phyloP scores from a whole-genome alignment of 768 basidiomycete species.

The Agaricus sinodeliciosus region DNA sequence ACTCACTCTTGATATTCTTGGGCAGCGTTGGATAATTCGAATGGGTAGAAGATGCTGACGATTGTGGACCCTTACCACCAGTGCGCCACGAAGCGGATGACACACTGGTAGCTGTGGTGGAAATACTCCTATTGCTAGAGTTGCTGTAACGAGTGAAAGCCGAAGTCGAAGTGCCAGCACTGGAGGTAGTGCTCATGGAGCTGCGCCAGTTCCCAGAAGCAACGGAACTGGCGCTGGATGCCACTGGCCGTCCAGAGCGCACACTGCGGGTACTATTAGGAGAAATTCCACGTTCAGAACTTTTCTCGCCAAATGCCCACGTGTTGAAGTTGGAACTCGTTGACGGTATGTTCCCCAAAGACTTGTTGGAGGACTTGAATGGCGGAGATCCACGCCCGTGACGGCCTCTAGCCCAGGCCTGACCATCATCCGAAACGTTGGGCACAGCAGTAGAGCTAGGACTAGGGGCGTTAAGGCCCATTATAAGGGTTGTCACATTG shows the following conservation, averaged over 20 bases:
- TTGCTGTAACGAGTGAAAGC: constrained; percentile 81
- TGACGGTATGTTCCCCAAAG: constrained; percentile 23
- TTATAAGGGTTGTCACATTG: constrained; percentile 71
- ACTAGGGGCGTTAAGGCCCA: constrained; percentile 52
- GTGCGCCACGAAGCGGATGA: constrained; percentile 71
- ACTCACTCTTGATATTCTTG: constrained; percentile 81
- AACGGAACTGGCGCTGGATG: constrained; percentile 57
- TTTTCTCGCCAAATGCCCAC: constrained; percentile 26
- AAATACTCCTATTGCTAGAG: constrained; percentile 63
- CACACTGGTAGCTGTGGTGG: constrained; percentile 76
- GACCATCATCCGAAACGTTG: constrained; percentile 30
- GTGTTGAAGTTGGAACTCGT: constrained; percentile 24
- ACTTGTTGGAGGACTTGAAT: constrained; percentile 19
- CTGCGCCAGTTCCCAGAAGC: constrained; percentile 73
- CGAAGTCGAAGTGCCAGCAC: constrained; percentile 60
- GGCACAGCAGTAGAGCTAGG: constrained; percentile 19
- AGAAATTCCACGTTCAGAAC: constrained; percentile 41
- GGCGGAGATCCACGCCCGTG: constrained; percentile 23
- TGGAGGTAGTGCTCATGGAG: constrained; percentile 64
- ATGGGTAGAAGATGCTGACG: constrained; percentile 22
- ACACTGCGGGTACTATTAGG: constrained; percentile 56
- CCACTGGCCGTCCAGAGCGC: constrained; percentile 28
- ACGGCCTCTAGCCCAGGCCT: constrained; percentile 46
- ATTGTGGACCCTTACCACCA: constrained; percentile 30
- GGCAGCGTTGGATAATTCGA: constrained; percentile 32